Evolutionary conservation across 139 green algal genomes (phyloP).

Genomic region (Haematococcus lacustris): DNA sequence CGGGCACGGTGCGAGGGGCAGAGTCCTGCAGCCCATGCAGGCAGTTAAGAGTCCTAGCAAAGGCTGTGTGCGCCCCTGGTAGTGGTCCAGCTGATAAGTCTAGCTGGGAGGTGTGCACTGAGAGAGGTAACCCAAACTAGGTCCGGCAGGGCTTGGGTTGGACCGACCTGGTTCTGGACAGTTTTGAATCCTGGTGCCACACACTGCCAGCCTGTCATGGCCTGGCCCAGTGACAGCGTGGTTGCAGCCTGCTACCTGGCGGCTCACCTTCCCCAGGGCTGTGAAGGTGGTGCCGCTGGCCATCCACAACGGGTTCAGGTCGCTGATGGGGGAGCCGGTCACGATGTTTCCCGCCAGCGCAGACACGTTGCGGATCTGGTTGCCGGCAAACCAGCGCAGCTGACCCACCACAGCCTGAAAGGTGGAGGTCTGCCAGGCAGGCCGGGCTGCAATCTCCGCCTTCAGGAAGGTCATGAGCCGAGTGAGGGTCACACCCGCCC

Average conservation of each 20-base stretch:
- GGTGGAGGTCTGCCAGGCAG: constrained; percentile 36
- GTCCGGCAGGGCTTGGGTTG: too few relatives aligned
- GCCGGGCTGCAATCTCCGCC: constrained; percentile 21
- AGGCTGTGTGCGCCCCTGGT: too few relatives aligned
- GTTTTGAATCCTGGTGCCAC: too few relatives aligned
- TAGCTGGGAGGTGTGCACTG: too few relatives aligned
- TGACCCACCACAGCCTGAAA: constrained; percentile 74
- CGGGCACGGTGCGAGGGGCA: constrained; percentile 22
- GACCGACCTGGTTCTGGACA: too few relatives aligned
- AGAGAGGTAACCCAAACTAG: too few relatives aligned
- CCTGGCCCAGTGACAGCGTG: too few relatives aligned
- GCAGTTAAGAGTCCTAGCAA: too few relatives aligned
- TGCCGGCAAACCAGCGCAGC: constrained; percentile 62
- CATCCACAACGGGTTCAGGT: constrained; percentile 92
- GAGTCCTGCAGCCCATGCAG: constrained; percentile 6
- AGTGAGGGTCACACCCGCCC: constrained; percentile 71
- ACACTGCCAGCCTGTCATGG: too few relatives aligned
- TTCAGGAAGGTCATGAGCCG: constrained; percentile 45
- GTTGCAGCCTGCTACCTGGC: too few relatives aligned
- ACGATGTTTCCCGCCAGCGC: constrained; percentile 86
- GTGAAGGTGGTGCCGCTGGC: constrained; percentile 63
- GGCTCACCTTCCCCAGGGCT: constrained; percentile 22
- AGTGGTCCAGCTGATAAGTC: too few relatives aligned
- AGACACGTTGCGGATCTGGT: constrained; percentile 91
- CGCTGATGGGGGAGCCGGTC: constrained; percentile 87